Percentiles rank a stretch among this genome's conserved stretches.
These are phyloP conservation scores for Lagenidium giganteum DNA, from an alignment of 352 stramenopile species.

Conservation along the genomic window DNA sequence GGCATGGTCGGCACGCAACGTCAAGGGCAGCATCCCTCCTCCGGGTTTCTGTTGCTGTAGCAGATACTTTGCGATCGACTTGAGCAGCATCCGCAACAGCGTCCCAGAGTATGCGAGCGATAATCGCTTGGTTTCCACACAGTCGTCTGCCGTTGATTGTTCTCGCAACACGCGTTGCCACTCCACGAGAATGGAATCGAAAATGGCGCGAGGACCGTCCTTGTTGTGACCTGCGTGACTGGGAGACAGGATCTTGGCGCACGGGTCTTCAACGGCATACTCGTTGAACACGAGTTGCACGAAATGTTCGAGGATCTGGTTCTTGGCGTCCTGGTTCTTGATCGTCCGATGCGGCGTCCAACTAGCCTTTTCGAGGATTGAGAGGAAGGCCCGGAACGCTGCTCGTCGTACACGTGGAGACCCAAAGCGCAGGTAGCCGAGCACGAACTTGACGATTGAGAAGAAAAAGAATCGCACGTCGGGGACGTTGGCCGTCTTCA, in stretches of 20 bases:
- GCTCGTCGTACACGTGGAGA: slow-evolving; percentile 33
- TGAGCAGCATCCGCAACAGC: slow-evolving; percentile 59
- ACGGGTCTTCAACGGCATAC: slow-evolving; percentile 11
- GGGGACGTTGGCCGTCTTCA: slow-evolving; percentile 24
- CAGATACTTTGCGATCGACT: slow-evolving; percentile 51
- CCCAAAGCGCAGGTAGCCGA: slow-evolving; percentile 47
- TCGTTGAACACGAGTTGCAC: slow-evolving; percentile 60
- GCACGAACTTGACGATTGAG: slow-evolving; percentile 33
- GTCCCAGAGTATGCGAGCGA: slow-evolving; percentile 48
- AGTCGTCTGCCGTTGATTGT: slow-evolving; percentile 30
- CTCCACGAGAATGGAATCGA: slow-evolving; percentile 36
- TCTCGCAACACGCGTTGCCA: slow-evolving; percentile 54
- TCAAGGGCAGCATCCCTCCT: not conserved
- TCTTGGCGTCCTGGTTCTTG: slow-evolving; percentile 30
- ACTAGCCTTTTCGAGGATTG: slow-evolving; percentile 50
- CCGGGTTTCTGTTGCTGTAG: slow-evolving; percentile 6
- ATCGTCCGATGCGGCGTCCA: slow-evolving; percentile 34
- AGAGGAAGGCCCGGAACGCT: slow-evolving; percentile 48
- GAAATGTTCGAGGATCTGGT: slow-evolving; percentile 44
- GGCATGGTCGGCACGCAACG: slow-evolving; percentile 25
- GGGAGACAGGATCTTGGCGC: slow-evolving; percentile 10
- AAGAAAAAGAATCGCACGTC: slow-evolving; percentile 56
- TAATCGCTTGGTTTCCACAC: slow-evolving; percentile 29
- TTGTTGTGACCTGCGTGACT: not conserved
- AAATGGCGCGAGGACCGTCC: slow-evolving; percentile 20